Conservation (phyloP, 257 asterid species). For the Ilex asprella region DNA sequence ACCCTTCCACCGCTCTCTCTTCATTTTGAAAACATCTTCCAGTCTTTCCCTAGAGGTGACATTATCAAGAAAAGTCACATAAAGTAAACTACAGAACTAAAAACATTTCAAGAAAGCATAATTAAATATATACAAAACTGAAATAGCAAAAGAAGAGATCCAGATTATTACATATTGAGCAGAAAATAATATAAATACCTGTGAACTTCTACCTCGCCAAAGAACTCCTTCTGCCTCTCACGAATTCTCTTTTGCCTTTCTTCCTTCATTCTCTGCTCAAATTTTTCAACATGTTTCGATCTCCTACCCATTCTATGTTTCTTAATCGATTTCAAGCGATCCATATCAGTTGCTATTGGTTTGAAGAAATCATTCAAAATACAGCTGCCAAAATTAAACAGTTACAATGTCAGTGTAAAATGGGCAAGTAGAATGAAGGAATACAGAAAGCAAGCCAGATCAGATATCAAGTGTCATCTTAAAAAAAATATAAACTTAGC, state of each 20-base stretch:
- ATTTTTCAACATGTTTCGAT: slow-evolving; percentile 89
- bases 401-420: slow-evolving; percentile 9
- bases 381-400: slow-evolving; percentile 50
- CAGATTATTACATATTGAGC: slow-evolving; percentile 6
- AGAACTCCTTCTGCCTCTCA: slow-evolving; percentile 97
- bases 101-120: background rate
- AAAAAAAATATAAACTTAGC: slow-evolving; percentile 7
- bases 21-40: slow-evolving; percentile 85
- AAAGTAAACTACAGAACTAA: background rate
- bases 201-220: slow-evolving; percentile 89
- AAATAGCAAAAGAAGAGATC: slow-evolving; percentile 14
- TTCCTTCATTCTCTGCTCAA: slow-evolving; percentile 98
- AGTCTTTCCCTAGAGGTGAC: slow-evolving; percentile 67
- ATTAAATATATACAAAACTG: slow-evolving; percentile 13
- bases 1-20: slow-evolving; percentile 96
- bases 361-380: slow-evolving; percentile 75
- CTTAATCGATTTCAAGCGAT: slow-evolving; percentile 78
- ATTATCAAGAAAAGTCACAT: slow-evolving; percentile 10
- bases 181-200: slow-evolving; percentile 41
- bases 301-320: slow-evolving; percentile 96
- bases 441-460: background rate
- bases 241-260: slow-evolving; percentile 92
- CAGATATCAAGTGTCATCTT: background rate
- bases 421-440: slow-evolving; percentile 3
- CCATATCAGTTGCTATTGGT: slow-evolving; percentile 78